A percentile compares a stretch with the other conserved stretches of the same genome.
These are phyloP conservation scores for Akebia trifoliata DNA, from an alignment of 164 flowering plant species.

Conservation along the genomic window DNA sequence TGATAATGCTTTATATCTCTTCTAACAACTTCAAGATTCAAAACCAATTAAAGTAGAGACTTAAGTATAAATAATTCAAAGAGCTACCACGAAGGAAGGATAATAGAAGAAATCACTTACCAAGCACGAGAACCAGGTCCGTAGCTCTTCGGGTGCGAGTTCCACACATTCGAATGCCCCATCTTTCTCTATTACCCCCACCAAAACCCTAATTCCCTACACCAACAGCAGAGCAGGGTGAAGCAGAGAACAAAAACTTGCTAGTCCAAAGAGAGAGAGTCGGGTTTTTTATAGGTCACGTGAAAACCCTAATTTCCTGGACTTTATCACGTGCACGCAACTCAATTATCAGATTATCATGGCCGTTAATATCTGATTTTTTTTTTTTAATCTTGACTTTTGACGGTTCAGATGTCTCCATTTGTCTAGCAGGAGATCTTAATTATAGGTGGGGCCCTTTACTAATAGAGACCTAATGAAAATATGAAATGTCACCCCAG, in stretches of 20 bases:
- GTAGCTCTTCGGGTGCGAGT: constrained; percentile 59
- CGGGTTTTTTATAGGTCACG: not conserved
- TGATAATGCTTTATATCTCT: too few relatives aligned
- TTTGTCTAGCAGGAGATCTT: too few relatives aligned
- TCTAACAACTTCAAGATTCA: too few relatives aligned
- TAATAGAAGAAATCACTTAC: constrained; percentile 11
- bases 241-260: not conserved
- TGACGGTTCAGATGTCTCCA: too few relatives aligned
- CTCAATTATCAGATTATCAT: not conserved
- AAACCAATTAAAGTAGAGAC: too few relatives aligned
- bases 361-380: not conserved
- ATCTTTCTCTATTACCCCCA: constrained; percentile 18
- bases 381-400: not conserved
- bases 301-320: not conserved
- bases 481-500: too few relatives aligned
- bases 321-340: not conserved
- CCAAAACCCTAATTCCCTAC: constrained; percentile 8
- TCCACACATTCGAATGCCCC: constrained; percentile 66
- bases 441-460: too few relatives aligned
- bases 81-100: too few relatives aligned
- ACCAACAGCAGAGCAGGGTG: not conserved
- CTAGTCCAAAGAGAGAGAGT: not conserved
- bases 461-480: too few relatives aligned
- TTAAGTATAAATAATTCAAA: too few relatives aligned
- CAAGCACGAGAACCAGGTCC: constrained; percentile 62